A percentile compares a stretch with the other conserved stretches of the same genome.
Evolutionary conservation across 148 eudicot genomes (phyloP).

Genomic region (Linanthus parryae): DNA sequence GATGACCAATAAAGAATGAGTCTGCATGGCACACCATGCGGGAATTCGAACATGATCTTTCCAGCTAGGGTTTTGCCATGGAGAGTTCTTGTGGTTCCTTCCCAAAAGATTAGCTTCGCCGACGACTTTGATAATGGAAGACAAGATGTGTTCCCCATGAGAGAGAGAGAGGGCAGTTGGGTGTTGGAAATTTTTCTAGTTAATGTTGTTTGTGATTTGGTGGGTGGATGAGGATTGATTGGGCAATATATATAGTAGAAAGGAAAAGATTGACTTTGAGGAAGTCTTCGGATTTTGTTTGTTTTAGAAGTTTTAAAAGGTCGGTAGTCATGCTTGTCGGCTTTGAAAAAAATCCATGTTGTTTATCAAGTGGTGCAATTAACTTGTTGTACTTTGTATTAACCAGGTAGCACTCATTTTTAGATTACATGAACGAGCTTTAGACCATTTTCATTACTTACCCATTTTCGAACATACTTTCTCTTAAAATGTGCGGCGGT

Average conservation of each 20-base stretch:
- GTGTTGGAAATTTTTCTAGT: neutral
- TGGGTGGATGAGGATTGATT: neutral
- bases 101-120: constrained; percentile 44
- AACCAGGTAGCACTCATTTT: no score
- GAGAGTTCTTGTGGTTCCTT: constrained; percentile 47
- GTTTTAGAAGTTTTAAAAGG: neutral
- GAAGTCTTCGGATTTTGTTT: neutral
- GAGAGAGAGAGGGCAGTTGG: constrained; percentile 12
- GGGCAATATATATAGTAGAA: neutral
- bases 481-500: no score
- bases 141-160: constrained; percentile 25
- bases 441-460: no score
- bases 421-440: no score
- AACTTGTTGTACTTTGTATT: no score
- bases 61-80: constrained; percentile 47
- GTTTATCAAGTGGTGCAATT: no score
- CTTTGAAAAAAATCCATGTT: no score
- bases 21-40: constrained; percentile 72
- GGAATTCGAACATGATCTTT: constrained; percentile 88
- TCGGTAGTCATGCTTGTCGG: constrained; percentile 10
- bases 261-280: constrained; percentile 1
- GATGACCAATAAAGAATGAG: constrained; percentile 72
- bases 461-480: no score
- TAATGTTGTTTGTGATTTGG: neutral
- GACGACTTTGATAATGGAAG: constrained; percentile 9